Conservation (phyloP, 345 rosid genomes). For the Ceriops zippeliana region DNA sequence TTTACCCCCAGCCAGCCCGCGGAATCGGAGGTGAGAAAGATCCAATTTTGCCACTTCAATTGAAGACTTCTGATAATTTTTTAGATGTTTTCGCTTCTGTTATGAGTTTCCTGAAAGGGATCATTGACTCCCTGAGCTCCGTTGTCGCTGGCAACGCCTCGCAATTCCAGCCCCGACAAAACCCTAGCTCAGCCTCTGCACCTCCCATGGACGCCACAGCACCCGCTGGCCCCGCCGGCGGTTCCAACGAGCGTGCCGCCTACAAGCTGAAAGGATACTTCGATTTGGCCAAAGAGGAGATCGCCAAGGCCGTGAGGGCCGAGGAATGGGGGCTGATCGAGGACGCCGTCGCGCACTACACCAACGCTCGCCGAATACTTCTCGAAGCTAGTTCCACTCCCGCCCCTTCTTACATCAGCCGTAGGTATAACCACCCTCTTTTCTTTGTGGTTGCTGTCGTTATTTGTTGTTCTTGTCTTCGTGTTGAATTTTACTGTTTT, state of each 20-base stretch:
- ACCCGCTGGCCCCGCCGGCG: slow-evolving; percentile 34
- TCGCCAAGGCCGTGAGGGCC: slow-evolving; percentile 74
- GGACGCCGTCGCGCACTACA: slow-evolving; percentile 72
- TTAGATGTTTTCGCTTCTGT: slow-evolving; percentile 3
- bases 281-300: slow-evolving; percentile 82
- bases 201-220: slow-evolving; percentile 45
- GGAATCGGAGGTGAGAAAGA: no score
- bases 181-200: slow-evolving; percentile 27
- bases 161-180: slow-evolving; percentile 24
- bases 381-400: slow-evolving; percentile 62
- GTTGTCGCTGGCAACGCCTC: slow-evolving; percentile 26
- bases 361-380: slow-evolving; percentile 70
- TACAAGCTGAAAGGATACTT: slow-evolving; percentile 87
- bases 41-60: no score
- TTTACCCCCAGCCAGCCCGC: no score
- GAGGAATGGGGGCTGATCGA: slow-evolving; percentile 90
- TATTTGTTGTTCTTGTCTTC: slow-evolving; percentile 1
- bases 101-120: slow-evolving; percentile 61
- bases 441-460: background rate
- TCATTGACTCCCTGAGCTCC: slow-evolving; percentile 64
- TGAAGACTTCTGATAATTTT: background rate
- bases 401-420: slow-evolving; percentile 66
- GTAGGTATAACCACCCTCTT: slow-evolving; percentile 34
- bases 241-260: slow-evolving; percentile 72
- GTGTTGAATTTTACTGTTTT: slow-evolving; percentile 2